These are phyloP conservation scores for Chytriomyces sp. DNA, from an alignment of 192 early-diverging fungal species.

Conservation along the genomic window DNA sequence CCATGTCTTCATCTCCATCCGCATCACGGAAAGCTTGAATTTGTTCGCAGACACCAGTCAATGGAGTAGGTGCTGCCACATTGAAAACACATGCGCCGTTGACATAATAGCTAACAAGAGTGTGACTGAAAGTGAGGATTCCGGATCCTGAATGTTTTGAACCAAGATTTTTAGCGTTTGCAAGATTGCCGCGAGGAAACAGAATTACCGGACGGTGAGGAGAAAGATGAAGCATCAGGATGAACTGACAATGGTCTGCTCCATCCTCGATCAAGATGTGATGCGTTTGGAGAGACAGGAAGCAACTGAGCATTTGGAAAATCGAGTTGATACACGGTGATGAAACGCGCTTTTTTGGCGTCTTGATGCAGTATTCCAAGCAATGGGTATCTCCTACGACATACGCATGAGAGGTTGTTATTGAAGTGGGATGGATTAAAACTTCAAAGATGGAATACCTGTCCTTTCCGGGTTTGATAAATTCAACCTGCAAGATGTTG, in stretches of 20 bases:
- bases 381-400: constrained; percentile 5
- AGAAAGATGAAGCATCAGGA: no score
- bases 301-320: constrained; percentile 53
- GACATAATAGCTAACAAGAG: background rate
- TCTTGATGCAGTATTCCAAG: constrained; percentile 67
- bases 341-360: constrained; percentile 49
- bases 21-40: background rate
- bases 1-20: background rate
- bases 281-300: constrained; percentile 52
- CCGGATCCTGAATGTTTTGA: constrained; percentile 52
- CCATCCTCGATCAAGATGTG: background rate
- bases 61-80: background rate
- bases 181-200: background rate
- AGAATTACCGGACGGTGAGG: background rate
- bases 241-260: constrained; percentile 16
- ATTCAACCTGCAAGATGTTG: background rate
- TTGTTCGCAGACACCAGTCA: background rate
- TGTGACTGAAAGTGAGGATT: constrained; percentile 5
- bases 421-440: background rate
- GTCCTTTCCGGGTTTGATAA: background rate
- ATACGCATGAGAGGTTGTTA: background rate
- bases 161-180: constrained; percentile 43
- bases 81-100: background rate
- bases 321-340: constrained; percentile 66
- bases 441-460: background rate